Percentiles rank a stretch among this genome's conserved stretches.
These are phyloP conservation scores for Plasmodium vivax DNA, from an alignment of 169 alveolate species.

Conservation along the genomic window DNA sequence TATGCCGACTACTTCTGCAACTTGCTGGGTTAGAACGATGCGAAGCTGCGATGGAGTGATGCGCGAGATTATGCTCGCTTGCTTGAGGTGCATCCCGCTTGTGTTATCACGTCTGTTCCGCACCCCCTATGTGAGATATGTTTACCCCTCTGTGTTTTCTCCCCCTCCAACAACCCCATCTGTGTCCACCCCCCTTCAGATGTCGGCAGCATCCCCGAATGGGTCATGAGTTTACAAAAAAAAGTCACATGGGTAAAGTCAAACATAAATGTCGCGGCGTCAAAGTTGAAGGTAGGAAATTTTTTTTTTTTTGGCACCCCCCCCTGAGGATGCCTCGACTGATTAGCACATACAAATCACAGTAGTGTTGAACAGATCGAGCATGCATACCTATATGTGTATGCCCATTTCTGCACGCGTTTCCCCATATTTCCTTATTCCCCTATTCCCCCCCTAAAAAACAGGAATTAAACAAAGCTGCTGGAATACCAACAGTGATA, in stretches of 20 bases:
- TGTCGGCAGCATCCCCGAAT: conserved; percentile 82
- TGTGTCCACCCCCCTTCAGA: conserved; percentile 31
- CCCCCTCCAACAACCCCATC: neutral
- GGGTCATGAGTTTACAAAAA: conserved; percentile 88
- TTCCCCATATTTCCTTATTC: neutral
- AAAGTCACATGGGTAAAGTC: conserved; percentile 82
- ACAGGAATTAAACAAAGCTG: conserved; percentile 58
- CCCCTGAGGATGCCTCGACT: neutral
- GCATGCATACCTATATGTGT: conserved; percentile 10
- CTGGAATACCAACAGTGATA: conserved; percentile 53
- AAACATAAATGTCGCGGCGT: conserved; percentile 73
- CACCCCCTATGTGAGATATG: neutral
- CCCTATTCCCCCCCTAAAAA: neutral
- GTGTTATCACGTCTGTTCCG: neutral
- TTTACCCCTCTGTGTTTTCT: neutral
- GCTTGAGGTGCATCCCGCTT: neutral
- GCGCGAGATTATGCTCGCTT: neutral
- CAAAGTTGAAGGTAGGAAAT: conserved; percentile 24
- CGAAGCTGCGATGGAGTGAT: neutral
- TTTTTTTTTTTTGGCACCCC: neutral
- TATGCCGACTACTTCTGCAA: conserved; percentile 66
- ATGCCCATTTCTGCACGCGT: neutral
- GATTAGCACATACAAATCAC: neutral
- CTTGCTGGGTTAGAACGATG: conserved; percentile 7
- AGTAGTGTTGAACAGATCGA: neutral